Conservation (phyloP, 352 stramenopile species). For the Globisporangium lucens region DNA sequence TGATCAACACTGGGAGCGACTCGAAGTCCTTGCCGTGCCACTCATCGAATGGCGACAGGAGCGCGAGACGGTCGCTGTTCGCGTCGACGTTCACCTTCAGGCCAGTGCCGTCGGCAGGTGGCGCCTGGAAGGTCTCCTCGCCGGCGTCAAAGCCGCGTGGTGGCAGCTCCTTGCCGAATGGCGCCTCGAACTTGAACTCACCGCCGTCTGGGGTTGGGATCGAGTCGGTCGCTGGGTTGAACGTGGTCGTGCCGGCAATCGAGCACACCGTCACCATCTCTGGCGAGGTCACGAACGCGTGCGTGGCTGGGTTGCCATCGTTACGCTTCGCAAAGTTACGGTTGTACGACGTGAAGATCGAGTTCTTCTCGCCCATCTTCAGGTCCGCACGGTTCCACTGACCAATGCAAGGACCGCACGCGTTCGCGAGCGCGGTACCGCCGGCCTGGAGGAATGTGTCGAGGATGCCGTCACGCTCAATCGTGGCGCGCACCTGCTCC, state of each 20-base stretch:
- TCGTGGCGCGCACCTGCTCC: slow-evolving; percentile 91
- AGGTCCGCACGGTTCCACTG: slow-evolving; percentile 93
- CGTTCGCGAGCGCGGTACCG: slow-evolving; percentile 89
- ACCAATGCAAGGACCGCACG: slow-evolving; percentile 92
- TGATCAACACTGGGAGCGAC: slow-evolving; percentile 90
- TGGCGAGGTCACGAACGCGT: slow-evolving; percentile 92
- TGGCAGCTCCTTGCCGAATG: slow-evolving; percentile 90
- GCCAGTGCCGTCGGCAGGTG: slow-evolving; percentile 53
- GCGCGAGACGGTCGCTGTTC: slow-evolving; percentile 83
- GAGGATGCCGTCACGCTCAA: slow-evolving; percentile 88
- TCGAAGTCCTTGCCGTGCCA: slow-evolving; percentile 90
- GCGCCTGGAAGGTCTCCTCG: slow-evolving; percentile 92
- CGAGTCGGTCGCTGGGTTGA: slow-evolving; percentile 89
- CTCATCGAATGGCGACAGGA: slow-evolving; percentile 85
- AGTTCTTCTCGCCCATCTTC: slow-evolving; percentile 89
- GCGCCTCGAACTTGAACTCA: slow-evolving; percentile 89
- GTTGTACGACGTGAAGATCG: slow-evolving; percentile 95
- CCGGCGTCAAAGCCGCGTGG: slow-evolving; percentile 87
- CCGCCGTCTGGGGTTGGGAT: slow-evolving; percentile 84
- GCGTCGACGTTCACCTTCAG: slow-evolving; percentile 81
- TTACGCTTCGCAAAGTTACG: slow-evolving; percentile 94
- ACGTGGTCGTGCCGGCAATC: slow-evolving; percentile 87
- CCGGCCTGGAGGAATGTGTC: slow-evolving; percentile 88
- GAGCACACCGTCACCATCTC: slow-evolving; percentile 90
- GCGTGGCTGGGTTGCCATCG: slow-evolving; percentile 91